Base-by-base conservation (phyloP, 495 filamentous ascomycete genomes). In the Extremus antarcticus region DNA sequence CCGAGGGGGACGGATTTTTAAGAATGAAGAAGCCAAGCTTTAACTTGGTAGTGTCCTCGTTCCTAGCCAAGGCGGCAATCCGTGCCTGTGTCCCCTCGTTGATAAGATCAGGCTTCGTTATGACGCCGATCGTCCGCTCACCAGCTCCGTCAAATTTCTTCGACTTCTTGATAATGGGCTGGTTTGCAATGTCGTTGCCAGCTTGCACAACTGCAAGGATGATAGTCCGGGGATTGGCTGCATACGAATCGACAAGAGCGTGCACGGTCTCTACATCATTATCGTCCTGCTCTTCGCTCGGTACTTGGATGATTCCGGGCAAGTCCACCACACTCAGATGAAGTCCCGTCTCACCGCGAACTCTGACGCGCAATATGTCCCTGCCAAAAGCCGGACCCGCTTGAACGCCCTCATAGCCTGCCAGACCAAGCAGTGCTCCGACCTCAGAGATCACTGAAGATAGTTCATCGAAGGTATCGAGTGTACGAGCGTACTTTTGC, bases 91-190 rank as follows among this genome's bases (percentile, higher is more conserved):
- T 68, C 0, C 63, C 63, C 0, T 19, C 25, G 25, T 71, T 72
- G 50, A 73, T 69, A 2, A 73, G 68, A 50, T 70, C 66, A 1
- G 67, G 67, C 41, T 70, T 70, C 3, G 68, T 70, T 47, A 70
- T 69, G 47, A 70, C 59, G 0, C 68, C 66, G 1, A 70, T 22
- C 0, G 68, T 69, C 1, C 66, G 63, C 21, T 50, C 24, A 3
- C 57, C 61, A 1, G 17, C 11, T 16, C 47, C 48, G 47, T 70
- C 68, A 22, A 63, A 35, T 43, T 60, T 46, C 9, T 59, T 55
- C 3, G 59, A 59, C 16, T 56, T 46, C 15, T 54, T 15, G 1
- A 65, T 39, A n/a, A 69, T 58, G 10, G 29, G 43, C 43, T 70
- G 68, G 39, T 59, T 65, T 3, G 53, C 59, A 39, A 53, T 60